Evolutionary conservation across 2,329 filamentous ascomycete genomes (phyloP), one percentile per base, ranked within the genome.

Genomic region (Ceratocystis variospora): DNA sequence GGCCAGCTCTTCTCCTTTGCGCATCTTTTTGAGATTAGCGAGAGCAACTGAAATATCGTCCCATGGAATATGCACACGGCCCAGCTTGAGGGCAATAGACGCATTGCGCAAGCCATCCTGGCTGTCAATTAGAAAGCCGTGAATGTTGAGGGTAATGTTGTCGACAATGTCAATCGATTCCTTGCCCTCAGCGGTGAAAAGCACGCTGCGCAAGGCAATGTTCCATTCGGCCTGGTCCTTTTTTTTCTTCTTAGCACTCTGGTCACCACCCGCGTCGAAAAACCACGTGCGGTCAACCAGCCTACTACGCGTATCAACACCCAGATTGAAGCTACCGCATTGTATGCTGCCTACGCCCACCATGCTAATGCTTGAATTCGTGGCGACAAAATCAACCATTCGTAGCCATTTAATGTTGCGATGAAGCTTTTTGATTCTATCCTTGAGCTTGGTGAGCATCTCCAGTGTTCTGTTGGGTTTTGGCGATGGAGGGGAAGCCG

Each of bases 181-280:
- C 65, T 83, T 82, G 44, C 90, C 91, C 67, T 95, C 87, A 1
- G 90, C 85, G 0, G 90, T 95, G 72, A 99, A 95, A 5, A 97
- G 79, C 61, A 97, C 83, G 75, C 92, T 96, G 68, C 90, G 85
- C 63, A 93, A 76, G 6, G 88, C 88, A 71, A 96, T 82, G 69
- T 95, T 93, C 93, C 95, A 99, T 78, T 99, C 95, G 1, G 92
- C 93, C 48, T 94, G 91, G 61, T 83, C 73, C 48, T 53, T n/a
- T 37, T 59, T 59, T 37, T 59, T 59, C 55, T 77, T 81, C 64
- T 75, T 81, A 71, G 88, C 85, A 62, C 84, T 72, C 15, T 74
- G 76, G 41, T 75, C 74, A 31, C 81, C 79, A 55, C 80, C 80
- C 70, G 83, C 80, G 70, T 85, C 80, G 75, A 96, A 96, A 71